A percentile compares a stretch with the other conserved stretches of the same genome.
phyloP scores from a whole-genome alignment of 2,329 filamentous ascomycete species.

The Ceratocystis colombiana region DNA sequence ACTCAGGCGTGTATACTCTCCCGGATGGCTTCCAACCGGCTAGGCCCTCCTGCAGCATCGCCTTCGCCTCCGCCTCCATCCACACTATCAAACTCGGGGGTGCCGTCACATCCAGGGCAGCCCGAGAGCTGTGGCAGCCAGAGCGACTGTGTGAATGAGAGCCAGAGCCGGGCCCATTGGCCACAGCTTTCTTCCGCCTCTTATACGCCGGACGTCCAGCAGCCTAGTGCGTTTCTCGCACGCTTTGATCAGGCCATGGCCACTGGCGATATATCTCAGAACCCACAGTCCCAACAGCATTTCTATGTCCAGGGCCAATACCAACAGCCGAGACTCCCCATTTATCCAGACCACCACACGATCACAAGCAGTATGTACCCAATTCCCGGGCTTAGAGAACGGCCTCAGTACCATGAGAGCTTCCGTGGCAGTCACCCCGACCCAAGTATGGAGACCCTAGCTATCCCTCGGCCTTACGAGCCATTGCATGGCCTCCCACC shows the following conservation, averaged over 20 bases:
- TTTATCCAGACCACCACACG: background rate
- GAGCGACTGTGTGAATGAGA: background rate
- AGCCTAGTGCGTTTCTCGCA: background rate
- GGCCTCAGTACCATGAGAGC: background rate
- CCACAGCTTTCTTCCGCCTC: background rate
- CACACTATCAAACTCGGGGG: background rate
- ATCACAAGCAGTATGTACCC: background rate
- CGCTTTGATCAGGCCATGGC: background rate
- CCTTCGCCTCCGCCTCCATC: background rate
- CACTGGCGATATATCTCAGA: background rate
- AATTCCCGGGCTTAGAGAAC: background rate
- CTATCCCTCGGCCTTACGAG: background rate
- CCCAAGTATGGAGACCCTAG: background rate
- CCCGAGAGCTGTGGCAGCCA: background rate
- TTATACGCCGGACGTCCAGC: background rate
- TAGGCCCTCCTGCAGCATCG: background rate
- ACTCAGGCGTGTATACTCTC: background rate
- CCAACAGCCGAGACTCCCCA: background rate
- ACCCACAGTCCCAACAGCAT: background rate
- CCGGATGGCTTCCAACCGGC: conserved; percentile 3
- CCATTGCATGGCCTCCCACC: background rate
- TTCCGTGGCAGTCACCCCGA: background rate
- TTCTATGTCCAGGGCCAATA: background rate
- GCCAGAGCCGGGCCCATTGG: background rate
- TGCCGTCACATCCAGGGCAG: background rate